Percentiles rank a stretch among this genome's conserved stretches.
Conservation (phyloP, 768 basidiomycete species). For the Fibroporia radiculosa region DNA sequence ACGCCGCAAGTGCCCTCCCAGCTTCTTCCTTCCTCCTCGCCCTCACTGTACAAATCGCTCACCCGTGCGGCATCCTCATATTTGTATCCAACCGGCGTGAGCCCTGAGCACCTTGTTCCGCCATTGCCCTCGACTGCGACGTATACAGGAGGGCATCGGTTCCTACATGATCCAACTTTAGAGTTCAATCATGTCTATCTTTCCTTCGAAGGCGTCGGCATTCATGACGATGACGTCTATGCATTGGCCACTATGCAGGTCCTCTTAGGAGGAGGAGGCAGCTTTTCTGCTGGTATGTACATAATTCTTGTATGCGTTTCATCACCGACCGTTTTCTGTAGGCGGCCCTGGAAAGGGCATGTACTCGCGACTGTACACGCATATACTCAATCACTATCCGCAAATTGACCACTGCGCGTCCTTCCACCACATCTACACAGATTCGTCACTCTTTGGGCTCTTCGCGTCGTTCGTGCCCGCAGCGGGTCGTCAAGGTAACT, state of each 20-base stretch:
- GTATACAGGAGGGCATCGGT: constrained; percentile 83
- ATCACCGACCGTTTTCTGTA: constrained; percentile 15
- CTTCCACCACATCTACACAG: constrained; percentile 96
- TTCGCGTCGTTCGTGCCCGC: constrained; percentile 78
- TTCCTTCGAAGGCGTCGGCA: constrained; percentile 85
- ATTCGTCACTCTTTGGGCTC: constrained; percentile 89
- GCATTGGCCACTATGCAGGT: constrained; percentile 91
- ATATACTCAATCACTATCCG: constrained; percentile 91
- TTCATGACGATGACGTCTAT: constrained; percentile 89
- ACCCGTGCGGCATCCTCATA: constrained; percentile 74
- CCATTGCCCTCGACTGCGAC: constrained; percentile 27
- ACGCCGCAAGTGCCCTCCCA: constrained; percentile 40
- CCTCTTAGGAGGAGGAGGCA: constrained; percentile 90
- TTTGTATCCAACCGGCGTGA: constrained; percentile 36
- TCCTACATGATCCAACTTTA: constrained; percentile 47
- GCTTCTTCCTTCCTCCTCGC: constrained; percentile 44
- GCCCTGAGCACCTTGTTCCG: constrained; percentile 26
- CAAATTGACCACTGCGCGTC: constrained; percentile 92
- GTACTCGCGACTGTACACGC: constrained; percentile 95
- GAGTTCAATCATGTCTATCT: constrained; percentile 94
- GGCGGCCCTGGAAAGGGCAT: constrained; percentile 98
- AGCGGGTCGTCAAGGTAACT: constrained; percentile 51
- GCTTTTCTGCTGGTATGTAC: constrained; percentile 79
- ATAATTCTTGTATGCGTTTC: not conserved
- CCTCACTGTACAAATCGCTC: constrained; percentile 55